Percentiles rank a stretch among this genome's conserved stretches.
Conservation (phyloP, 441 rosid genomes). For the Brassica hybrid region DNA sequence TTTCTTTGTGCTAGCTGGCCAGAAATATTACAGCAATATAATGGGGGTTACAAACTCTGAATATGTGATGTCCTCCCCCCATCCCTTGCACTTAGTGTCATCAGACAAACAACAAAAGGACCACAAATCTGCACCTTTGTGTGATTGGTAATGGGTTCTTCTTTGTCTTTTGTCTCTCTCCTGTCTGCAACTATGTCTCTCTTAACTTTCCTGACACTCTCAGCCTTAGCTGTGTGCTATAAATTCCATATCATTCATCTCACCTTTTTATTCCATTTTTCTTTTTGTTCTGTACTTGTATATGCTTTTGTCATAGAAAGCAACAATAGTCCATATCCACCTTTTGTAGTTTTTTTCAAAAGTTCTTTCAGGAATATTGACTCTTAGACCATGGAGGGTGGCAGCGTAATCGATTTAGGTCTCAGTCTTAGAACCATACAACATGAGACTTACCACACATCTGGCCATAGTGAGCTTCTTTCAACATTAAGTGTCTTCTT, state of each 20-base stretch:
- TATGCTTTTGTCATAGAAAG: constrained; percentile 12
- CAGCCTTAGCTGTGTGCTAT: constrained; percentile 22
- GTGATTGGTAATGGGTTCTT: constrained; percentile 62
- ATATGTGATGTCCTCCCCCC: constrained; percentile 50
- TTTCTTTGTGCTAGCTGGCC: not conserved
- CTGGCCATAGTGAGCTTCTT: constrained; percentile 54
- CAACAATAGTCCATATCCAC: constrained; percentile 27
- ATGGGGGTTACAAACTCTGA: constrained; percentile 62
- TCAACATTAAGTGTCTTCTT: not conserved
- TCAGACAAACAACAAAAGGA: constrained; percentile 55
- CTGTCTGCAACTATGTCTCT: constrained; percentile 40
- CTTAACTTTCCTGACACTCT: constrained; percentile 4
- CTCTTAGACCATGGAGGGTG: constrained; percentile 50
- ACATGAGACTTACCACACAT: constrained; percentile 56
- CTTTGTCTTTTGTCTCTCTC: constrained; percentile 50
- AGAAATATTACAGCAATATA: constrained; percentile 37
- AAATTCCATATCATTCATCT: constrained; percentile 21
- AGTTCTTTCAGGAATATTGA: no score
- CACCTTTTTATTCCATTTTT: not conserved
- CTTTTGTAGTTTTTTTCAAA: no score
- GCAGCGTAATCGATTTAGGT: constrained; percentile 64
- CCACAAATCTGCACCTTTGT: constrained; percentile 28
- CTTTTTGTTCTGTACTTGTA: not conserved
- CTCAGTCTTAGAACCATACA: constrained; percentile 69
- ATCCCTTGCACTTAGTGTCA: constrained; percentile 59